Evolutionary conservation across 2,329 filamentous ascomycete genomes (phyloP), one percentile per base, ranked within the genome.

Genomic region (Fusarium aywerte): DNA sequence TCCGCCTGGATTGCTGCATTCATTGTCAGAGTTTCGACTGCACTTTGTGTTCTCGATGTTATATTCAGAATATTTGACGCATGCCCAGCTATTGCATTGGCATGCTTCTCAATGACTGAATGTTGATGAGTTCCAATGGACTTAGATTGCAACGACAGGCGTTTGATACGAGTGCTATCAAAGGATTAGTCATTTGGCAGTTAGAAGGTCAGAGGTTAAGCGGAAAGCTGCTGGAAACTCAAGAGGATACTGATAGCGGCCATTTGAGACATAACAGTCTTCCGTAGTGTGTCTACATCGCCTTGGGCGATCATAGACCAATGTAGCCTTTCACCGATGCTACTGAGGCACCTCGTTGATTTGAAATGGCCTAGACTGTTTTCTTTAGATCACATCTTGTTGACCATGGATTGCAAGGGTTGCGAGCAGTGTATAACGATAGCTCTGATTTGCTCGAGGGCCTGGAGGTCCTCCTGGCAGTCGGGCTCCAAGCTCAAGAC

Each of bases 281-380:
- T 11, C 10, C 40, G 31, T 0, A 53, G 7, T 10, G 2, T 11
- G 3, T 48, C 7, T 4, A 53, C 1, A 12, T 53, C 50, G 0
- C 11, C 11, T 6, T n/a, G 23, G 3, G 13, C 40, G 4, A 53
- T 8, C 40, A 53, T 18, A 3, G 50, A 36, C 40, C 31, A 53
- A n/a, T 53, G 40, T 2, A 48, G 50, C 2, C 31, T 48, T 4
- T 43, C 25, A 0, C 31, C 23, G 2, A 48, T n/a, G 3, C 10
- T 27, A 0, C 5, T 6, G 4, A 48, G n/a, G 1, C 15, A 27
- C 7, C 4, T 47, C 0, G 39, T 35, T 1, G 23, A 27, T 15
- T 4, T 48, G 4, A 53, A 53, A 2, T 48, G 40, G 1, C 40
- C 40, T 1, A 53, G 4, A 5, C 31, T 36, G 15, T 4, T 36